These are phyloP conservation scores for Capsicum pubescens DNA, from an alignment of 257 asterid genomes.

Conservation along the genomic window DNA sequence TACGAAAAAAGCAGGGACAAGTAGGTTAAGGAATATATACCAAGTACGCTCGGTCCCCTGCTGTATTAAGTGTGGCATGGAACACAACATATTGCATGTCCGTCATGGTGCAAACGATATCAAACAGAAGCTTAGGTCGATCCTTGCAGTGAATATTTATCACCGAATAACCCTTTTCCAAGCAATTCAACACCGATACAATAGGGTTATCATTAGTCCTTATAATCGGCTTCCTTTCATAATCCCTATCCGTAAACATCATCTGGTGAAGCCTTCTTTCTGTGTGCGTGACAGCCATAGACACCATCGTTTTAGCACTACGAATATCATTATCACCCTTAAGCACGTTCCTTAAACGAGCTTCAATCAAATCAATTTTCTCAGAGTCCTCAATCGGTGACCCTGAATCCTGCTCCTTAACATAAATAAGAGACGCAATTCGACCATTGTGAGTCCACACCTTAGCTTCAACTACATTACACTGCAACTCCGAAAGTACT, in stretches of 20 bases:
- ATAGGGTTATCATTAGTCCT: constrained; percentile 46
- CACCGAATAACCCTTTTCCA: constrained; percentile 86
- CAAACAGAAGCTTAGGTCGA: constrained; percentile 85
- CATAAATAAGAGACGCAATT: constrained; percentile 72
- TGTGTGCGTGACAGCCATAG: constrained; percentile 71
- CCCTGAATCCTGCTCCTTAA: constrained; percentile 75
- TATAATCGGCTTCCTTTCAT: constrained; percentile 61
- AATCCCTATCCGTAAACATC: constrained; percentile 96
- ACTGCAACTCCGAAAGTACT: constrained; percentile 63
- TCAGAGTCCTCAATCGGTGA: constrained; percentile 67
- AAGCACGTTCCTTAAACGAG: constrained; percentile 73
- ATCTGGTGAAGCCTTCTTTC: constrained; percentile 98
- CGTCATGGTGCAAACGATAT: constrained; percentile 86
- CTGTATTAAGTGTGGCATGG: constrained; percentile 79
- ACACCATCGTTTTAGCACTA: constrained; percentile 75
- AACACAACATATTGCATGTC: constrained; percentile 92
- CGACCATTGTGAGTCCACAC: constrained; percentile 98
- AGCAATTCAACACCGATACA: constrained; percentile 75
- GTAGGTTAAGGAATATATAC: constrained; percentile 41
- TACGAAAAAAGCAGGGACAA: background rate
- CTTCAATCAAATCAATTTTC: constrained; percentile 60
- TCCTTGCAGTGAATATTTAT: constrained; percentile 82
- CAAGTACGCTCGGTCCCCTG: constrained; percentile 68
- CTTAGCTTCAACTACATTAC: constrained; percentile 83
- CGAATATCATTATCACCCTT: constrained; percentile 88